Conservation (phyloP, 164 flowering plant species). For the Kingdonia uniflora region DNA sequence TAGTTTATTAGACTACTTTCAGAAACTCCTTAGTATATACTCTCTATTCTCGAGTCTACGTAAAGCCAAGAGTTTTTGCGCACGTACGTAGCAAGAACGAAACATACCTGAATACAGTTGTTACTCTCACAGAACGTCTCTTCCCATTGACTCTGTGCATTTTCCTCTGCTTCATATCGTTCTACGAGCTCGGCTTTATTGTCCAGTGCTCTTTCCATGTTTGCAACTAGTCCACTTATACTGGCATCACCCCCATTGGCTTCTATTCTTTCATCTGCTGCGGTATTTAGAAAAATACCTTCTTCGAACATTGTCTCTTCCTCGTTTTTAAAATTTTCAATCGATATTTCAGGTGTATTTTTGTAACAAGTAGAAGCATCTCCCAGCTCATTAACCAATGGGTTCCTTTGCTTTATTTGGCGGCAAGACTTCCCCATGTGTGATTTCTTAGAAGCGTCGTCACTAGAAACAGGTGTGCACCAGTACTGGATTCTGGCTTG, state of each 20-base stretch:
- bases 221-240: conserved; percentile 21
- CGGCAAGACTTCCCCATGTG: conserved; percentile 75
- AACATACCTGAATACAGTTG: conserved; percentile 45
- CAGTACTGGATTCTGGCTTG: conserved; percentile 27
- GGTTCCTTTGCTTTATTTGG: conserved; percentile 46
- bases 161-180: conserved; percentile 66
- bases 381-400: conserved; percentile 10
- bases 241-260: conserved; percentile 11
- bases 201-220: conserved; percentile 58
- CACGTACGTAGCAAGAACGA: too few species aligned
- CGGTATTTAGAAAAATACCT: too few species aligned
- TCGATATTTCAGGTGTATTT: conserved; percentile 10
- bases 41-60: too few species aligned
- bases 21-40: too few species aligned
- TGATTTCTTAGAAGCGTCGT: conserved; percentile 35
- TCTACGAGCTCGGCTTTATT: conserved; percentile 58
- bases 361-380: conserved; percentile 8
- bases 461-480: conserved; percentile 20
- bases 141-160: conserved; percentile 91
- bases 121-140: conserved; percentile 61
- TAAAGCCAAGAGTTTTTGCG: too few species aligned
- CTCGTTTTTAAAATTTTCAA: conserved; percentile 12
- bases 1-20: too few species aligned
- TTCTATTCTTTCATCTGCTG: conserved; percentile 15
- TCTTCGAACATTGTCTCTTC: conserved; percentile 12